Evolutionary conservation across 768 basidiomycete genomes (phyloP).

Genomic region (Boletus rubroflammeus): DNA sequence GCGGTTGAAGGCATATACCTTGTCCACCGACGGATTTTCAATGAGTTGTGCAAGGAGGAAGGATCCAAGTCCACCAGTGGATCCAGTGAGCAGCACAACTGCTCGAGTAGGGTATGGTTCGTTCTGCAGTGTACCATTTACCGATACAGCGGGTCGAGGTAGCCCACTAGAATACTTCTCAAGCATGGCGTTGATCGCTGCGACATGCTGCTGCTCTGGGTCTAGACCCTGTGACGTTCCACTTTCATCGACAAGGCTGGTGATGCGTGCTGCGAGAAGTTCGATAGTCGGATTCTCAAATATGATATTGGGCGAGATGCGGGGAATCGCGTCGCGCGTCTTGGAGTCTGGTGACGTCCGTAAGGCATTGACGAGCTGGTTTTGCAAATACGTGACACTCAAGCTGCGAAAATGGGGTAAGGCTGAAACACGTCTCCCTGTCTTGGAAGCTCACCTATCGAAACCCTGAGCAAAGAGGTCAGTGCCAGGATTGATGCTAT

Average conservation of each 20-base stretch:
- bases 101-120: background rate
- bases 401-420: conserved; percentile 11
- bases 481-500: background rate
- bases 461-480: conserved; percentile 32
- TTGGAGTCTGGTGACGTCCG: conserved; percentile 25
- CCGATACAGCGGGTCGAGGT: background rate
- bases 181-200: conserved; percentile 33
- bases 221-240: background rate
- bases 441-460: conserved; percentile 23
- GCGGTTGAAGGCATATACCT: conserved; percentile 35
- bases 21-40: conserved; percentile 16
- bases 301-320: conserved; percentile 31
- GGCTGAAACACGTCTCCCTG: background rate
- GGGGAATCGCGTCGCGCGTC: conserved; percentile 12
- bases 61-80: conserved; percentile 42
- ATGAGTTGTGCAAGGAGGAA: conserved; percentile 33
- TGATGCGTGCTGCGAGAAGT: conserved; percentile 1
- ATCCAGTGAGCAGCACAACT: conserved; percentile 34
- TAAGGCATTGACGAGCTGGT: conserved; percentile 5
- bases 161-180: conserved; percentile 1
- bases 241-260: conserved; percentile 1
- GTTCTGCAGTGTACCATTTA: background rate
- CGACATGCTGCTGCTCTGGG: background rate
- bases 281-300: conserved; percentile 37
- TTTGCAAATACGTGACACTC: conserved; percentile 20